These are phyloP conservation scores for Terana coerulea DNA, from an alignment of 768 basidiomycete species.

Conservation along the genomic window DNA sequence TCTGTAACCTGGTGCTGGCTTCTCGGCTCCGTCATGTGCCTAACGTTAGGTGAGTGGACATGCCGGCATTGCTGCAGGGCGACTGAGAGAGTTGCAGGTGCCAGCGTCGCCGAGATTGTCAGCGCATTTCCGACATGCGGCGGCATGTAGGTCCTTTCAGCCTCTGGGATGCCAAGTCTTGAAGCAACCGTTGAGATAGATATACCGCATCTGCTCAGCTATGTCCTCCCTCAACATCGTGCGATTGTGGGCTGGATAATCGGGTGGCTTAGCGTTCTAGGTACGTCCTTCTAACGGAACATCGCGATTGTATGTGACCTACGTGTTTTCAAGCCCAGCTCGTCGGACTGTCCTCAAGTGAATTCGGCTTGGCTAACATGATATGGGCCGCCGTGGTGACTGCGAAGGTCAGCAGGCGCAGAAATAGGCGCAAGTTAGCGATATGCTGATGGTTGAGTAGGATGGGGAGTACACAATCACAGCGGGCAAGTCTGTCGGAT, in stretches of 20 bases:
- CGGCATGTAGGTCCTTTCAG: conserved; percentile 45
- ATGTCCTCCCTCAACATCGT: conserved; percentile 57
- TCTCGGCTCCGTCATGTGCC: conserved; percentile 65
- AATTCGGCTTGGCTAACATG: conserved; percentile 78
- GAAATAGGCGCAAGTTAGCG: conserved; percentile 7
- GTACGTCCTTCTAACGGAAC: conserved; percentile 26
- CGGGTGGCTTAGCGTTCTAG: conserved; percentile 82
- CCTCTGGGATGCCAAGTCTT: neutral
- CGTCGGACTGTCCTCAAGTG: conserved; percentile 81
- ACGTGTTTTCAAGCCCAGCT: conserved; percentile 43
- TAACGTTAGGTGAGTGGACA: conserved; percentile 46
- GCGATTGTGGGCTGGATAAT: conserved; percentile 75
- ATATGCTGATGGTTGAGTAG: conserved; percentile 23
- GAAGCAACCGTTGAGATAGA: conserved; percentile 28
- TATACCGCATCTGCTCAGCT: conserved; percentile 75
- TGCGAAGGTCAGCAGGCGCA: conserved; percentile 35
- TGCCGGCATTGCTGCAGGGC: neutral
- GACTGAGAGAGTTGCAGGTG: conserved; percentile 27
- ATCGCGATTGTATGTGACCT: neutral
- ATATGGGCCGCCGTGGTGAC: conserved; percentile 74
- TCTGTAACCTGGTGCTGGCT: conserved; percentile 78
- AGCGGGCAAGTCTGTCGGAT: conserved; percentile 68
- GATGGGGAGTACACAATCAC: conserved; percentile 59
- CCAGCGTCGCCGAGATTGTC: conserved; percentile 73
- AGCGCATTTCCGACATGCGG: conserved; percentile 73